These are phyloP conservation scores for Magnolia changhungtana DNA, from an alignment of 164 flowering plant species.

Conservation along the genomic window DNA sequence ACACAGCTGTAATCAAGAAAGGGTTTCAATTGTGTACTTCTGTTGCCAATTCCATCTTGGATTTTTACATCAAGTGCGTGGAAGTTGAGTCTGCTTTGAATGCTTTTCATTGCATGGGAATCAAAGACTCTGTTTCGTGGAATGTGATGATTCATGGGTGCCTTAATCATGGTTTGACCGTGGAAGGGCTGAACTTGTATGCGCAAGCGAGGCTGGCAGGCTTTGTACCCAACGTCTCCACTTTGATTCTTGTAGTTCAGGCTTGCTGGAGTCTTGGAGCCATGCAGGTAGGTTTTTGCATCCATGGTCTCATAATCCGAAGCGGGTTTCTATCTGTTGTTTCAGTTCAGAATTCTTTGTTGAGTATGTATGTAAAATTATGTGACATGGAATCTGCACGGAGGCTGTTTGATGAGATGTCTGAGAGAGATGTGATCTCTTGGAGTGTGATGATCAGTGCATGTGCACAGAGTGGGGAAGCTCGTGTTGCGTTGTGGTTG, in stretches of 20 bases:
- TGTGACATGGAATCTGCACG: slow-evolving; percentile 32
- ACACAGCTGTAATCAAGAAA: slow-evolving; percentile 49
- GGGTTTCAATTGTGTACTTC: slow-evolving; percentile 53
- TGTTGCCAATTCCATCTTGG: slow-evolving; percentile 54
- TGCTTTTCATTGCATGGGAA: slow-evolving; percentile 35
- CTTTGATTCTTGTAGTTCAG: slow-evolving; percentile 59
- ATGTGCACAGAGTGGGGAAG: slow-evolving; percentile 39
- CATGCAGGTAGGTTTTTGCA: slow-evolving; percentile 25
- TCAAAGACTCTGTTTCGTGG: slow-evolving; percentile 72
- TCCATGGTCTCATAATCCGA: slow-evolving; percentile 56
- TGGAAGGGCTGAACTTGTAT: slow-evolving; percentile 54
- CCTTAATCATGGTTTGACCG: slow-evolving; percentile 33
- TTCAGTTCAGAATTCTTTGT: slow-evolving; percentile 63
- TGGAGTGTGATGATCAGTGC: slow-evolving; percentile 82
- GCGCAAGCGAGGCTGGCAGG: slow-evolving; percentile 39
- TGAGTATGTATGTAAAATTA: slow-evolving; percentile 42
- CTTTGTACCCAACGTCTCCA: slow-evolving; percentile 64
- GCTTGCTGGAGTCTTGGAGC: slow-evolving; percentile 36
- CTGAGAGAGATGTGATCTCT: slow-evolving; percentile 65
- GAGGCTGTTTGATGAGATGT: slow-evolving; percentile 69
- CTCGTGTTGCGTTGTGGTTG: slow-evolving; percentile 35
- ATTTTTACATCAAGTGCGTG: slow-evolving; percentile 61
- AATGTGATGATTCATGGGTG: slow-evolving; percentile 58
- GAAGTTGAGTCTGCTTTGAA: slow-evolving; percentile 30
- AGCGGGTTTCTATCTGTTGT: slow-evolving; percentile 40